Base-by-base conservation (phyloP, 2,329 filamentous ascomycete genomes). In the Botrytis tulipae region DNA sequence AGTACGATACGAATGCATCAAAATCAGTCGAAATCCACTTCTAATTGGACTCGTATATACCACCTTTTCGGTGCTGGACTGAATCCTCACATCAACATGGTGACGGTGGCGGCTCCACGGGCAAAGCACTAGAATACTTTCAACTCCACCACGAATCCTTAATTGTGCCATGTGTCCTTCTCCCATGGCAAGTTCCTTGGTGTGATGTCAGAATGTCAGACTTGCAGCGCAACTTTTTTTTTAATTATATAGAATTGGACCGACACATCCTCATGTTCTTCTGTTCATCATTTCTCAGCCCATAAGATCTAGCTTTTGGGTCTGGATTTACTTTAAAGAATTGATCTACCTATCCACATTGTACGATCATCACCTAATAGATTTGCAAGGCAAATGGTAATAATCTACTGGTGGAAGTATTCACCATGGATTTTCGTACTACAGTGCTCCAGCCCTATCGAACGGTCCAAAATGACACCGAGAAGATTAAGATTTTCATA, bases 111-210 rank as follows among this genome's bases (percentile, higher is more conserved):
- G 35, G 59, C 57, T 60, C 57, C 57, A 60, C 37, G 25, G n/a
- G 37, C 25, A 29, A 44, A 25, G 37, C 25, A 42, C 37, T 25
- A 63, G 16, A 65, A 65, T 46, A 4, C 29, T 12, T 66, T 14
- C 22, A 48, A 42, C 63, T 51, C 65, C 65, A 68, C 35, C 48
- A 57, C 35, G 16, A 54, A 68, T 68, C 29, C 48, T 57, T 57
- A 32, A 32, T 20, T 54, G 25, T 57, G 35, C 18, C 65, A 68
- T 68, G 65, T 68, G 35, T 57, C 65, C 46, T 51, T 51, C 44
- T 29, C 44, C 40, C 66, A 68, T 57, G 18, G 25, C 66, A 57
- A 57, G 35, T 42, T 42, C 48, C 66, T 42, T 42, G 48, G 51
- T 57, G 51, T 57, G 51, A 57, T 57, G 51, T 57, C 51, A 57